Base-by-base conservation (phyloP, 2,329 filamentous ascomycete genomes). In the Huntiella abstrusa region DNA sequence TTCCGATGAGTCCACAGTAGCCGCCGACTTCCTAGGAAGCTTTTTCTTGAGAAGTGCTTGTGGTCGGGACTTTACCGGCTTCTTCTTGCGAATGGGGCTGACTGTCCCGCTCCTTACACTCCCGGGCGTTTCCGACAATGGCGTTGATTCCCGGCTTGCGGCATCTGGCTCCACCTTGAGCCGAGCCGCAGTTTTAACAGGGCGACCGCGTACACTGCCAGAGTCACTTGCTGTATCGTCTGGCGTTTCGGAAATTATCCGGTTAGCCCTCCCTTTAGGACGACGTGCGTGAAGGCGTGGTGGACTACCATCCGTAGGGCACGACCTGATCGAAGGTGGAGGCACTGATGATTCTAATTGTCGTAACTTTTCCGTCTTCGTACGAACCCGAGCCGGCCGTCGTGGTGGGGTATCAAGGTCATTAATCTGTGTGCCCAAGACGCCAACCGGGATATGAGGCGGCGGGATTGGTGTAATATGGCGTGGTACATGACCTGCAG, bases 181-280 rank as follows among this genome's bases (percentile, higher is more conserved):
- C 22, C 22, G 22, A 28, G 22, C 22, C 8, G 22, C 7, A 28
- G 6, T 28, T 10, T 28, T 28, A 28, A 28, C 22, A 28, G 22
- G 8, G 10, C 22, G 22, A 10, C 8, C 2, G 8, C 6, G 22
- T 28, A 28, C 6, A 28, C 22, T 28, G 7, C 6, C 22, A 7
- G 22, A 8, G 22, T 28, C 22, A 28, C 22, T 28, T 28, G 22
- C 22, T 3, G 22, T 28, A 28, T 28, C 22, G 22, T 47, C 45
- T 4, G 45, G 41, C 11, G 38, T 47, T 13, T 47, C 40, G 12
- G 41, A 33, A 28, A 47, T 17, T 34, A 47, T 37, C 11, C 38
- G 22, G 36, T 41, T 42, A 10, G 39, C 45, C 15, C 36, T 41
- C 2, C 45, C 45, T 37, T 41, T 47, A 5, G 36, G 38, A n/a